Conservation (phyloP, 441 rosid species). For the Melastoma candidum region DNA sequence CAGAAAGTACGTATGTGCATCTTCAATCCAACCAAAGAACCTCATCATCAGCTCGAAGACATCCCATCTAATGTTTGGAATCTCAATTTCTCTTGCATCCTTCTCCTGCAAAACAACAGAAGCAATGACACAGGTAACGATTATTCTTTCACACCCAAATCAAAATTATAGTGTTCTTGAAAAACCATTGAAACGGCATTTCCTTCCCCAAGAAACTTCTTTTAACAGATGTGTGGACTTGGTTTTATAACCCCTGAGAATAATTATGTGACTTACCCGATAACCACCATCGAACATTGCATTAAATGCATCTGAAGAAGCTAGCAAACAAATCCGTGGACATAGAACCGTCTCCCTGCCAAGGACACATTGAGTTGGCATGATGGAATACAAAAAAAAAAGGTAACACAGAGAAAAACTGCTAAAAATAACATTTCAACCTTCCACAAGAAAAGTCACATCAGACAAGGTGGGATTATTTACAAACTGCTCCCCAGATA, state of each 20-base stretch:
- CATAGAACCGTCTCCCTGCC: slow-evolving; percentile 90
- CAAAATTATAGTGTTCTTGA: too few species aligned
- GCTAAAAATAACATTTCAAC: slow-evolving; percentile 27
- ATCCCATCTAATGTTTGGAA: slow-evolving; percentile 98
- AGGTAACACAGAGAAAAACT: not conserved
- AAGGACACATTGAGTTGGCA: too few species aligned
- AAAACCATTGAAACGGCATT: too few species aligned
- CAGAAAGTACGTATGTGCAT: slow-evolving; percentile 4
- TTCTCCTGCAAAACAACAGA: slow-evolving; percentile 48
- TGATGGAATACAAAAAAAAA: slow-evolving; percentile 10
- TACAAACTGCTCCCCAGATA: slow-evolving; percentile 92
- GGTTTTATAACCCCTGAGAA: not conserved
- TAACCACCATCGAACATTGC: slow-evolving; percentile 99
- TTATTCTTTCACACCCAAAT: too few species aligned
- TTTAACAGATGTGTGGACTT: too few species aligned
- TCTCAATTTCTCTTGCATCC: slow-evolving; percentile 96
- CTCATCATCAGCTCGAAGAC: slow-evolving; percentile 99
- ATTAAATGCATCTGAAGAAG: slow-evolving; percentile 98
- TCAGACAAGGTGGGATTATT: slow-evolving; percentile 87
- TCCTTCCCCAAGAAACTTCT: too few species aligned
- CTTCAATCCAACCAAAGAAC: slow-evolving; percentile 23
- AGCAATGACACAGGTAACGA: not conserved
- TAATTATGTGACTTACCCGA: slow-evolving; percentile 50
- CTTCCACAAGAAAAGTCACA: slow-evolving; percentile 96
- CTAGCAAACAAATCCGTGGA: slow-evolving; percentile 97